These are phyloP conservation scores for Pichia sp. DNA, from an alignment of 1,139 yeast genomes.

Conservation along the genomic window DNA sequence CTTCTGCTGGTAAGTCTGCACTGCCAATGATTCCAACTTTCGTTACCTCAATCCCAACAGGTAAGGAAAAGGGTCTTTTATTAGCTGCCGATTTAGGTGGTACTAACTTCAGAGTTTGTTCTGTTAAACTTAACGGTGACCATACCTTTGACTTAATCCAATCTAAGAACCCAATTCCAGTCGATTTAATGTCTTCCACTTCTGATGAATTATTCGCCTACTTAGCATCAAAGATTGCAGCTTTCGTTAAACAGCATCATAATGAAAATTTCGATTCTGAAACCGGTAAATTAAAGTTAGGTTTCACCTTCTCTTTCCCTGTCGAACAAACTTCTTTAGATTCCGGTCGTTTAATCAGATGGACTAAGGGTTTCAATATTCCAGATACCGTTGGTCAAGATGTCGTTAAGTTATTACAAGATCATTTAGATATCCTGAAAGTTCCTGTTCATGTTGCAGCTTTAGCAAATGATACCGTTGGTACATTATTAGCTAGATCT, in stretches of 20 bases:
- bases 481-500: conserved; percentile 85
- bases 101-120: conserved; percentile 87
- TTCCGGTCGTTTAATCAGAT: conserved; percentile 78
- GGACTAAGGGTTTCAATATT: conserved; percentile 94
- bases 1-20: conserved; percentile 33
- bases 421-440: conserved; percentile 54
- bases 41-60: conserved; percentile 79
- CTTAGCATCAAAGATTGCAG: conserved; percentile 65
- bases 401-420: conserved; percentile 70
- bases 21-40: conserved; percentile 90
- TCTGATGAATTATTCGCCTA: conserved; percentile 63
- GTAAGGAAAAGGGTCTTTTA: conserved; percentile 72
- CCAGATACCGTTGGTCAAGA: conserved; percentile 83
- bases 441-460: conserved; percentile 80
- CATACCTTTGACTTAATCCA: conserved; percentile 73
- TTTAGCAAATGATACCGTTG: conserved; percentile 92
- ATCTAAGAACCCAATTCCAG: conserved; percentile 71
- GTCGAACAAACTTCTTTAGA: conserved; percentile 79
- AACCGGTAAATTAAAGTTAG: conserved; percentile 55
- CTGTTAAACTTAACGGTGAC: conserved; percentile 76
- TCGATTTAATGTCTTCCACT: conserved; percentile 59
- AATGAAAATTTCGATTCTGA: conserved; percentile 35
- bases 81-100: conserved; percentile 90
- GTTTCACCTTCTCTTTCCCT: conserved; percentile 93
- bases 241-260: conserved; percentile 66